Conservation (phyloP, 305 asterid species). For the Ajuga reptans region DNA sequence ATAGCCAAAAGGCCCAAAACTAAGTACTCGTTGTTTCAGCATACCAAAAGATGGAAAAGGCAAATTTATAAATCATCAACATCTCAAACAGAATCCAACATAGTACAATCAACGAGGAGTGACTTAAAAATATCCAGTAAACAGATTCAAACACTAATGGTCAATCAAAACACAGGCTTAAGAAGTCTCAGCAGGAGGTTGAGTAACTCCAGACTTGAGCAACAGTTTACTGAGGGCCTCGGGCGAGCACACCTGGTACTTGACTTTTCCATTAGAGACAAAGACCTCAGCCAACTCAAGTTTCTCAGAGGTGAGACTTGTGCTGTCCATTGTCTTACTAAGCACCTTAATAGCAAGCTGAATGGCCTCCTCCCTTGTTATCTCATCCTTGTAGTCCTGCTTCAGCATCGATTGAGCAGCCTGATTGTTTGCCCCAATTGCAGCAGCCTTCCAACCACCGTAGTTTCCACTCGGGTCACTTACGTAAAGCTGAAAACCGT, state of each 20-base stretch:
- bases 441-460: slow-evolving; percentile 50
- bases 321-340: slow-evolving; percentile 48
- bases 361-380: slow-evolving; percentile 43
- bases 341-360: slow-evolving; percentile 42
- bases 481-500: slow-evolving; percentile 48
- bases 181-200: slow-evolving; percentile 41
- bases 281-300: slow-evolving; percentile 49
- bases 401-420: slow-evolving; percentile 50
- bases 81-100: slow-evolving; percentile 18
- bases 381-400: slow-evolving; percentile 46
- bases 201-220: slow-evolving; percentile 41
- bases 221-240: slow-evolving; percentile 32
- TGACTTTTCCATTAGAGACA: slow-evolving; percentile 32
- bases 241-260: slow-evolving; percentile 41
- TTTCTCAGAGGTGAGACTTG: slow-evolving; percentile 43
- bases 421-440: slow-evolving; percentile 44
- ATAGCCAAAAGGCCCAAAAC: no score
- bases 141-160: neutral
- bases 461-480: slow-evolving; percentile 48
- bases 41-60: neutral
- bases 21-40: neutral
- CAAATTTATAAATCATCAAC: neutral
- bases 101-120: slow-evolving; percentile 5
- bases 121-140: slow-evolving; percentile 4
- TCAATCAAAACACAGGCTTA: slow-evolving; percentile 18